A percentile compares a stretch with the other conserved stretches of the same genome.
Evolutionary conservation across 805 yeast genomes (phyloP).

Genomic region (Spathaspora passalidarum): DNA sequence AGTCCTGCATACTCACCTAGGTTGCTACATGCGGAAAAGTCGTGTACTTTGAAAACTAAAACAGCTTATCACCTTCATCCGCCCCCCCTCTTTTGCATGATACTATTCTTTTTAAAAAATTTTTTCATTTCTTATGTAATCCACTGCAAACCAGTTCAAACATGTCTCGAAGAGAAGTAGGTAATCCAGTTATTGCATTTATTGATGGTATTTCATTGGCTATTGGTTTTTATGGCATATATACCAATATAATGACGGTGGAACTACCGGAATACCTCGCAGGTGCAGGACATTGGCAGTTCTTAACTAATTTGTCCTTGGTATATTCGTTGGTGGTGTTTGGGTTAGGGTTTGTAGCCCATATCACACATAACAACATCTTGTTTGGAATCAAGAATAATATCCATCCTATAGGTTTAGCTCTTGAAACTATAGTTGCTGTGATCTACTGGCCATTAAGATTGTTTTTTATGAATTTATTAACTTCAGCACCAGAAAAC

Average conservation of each 20-base stretch:
- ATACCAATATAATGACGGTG: slow-evolving; percentile 13
- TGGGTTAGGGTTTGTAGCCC: slow-evolving; percentile 36
- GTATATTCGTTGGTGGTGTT: slow-evolving; percentile 44
- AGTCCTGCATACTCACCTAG: no score
- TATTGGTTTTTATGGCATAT: slow-evolving; percentile 28
- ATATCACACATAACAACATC: slow-evolving; percentile 18
- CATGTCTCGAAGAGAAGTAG: slow-evolving; percentile 20
- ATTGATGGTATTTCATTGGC: slow-evolving; percentile 23
- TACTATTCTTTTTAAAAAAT: no score
- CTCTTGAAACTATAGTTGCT: slow-evolving; percentile 60
- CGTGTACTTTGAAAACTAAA: no score
- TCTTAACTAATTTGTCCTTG: slow-evolving; percentile 66
- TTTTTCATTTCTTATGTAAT: no score
- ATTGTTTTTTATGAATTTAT: slow-evolving; percentile 47
- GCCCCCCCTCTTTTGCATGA: background rate
- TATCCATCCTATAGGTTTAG: slow-evolving; percentile 53
- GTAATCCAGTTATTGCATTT: slow-evolving; percentile 24
- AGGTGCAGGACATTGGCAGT: slow-evolving; percentile 68
- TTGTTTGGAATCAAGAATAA: slow-evolving; percentile 35
- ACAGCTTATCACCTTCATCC: no score
- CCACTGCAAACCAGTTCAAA: no score
- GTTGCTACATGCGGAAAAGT: no score
- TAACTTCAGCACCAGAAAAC: slow-evolving; percentile 34
- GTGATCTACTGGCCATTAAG: slow-evolving; percentile 68
- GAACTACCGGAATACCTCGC: slow-evolving; percentile 48